A percentile compares a stretch with the other conserved stretches of the same genome.
phyloP scores from a whole-genome alignment of 1,284 basidiomycete genomes.

The Microbotryomycetes sp. region DNA sequence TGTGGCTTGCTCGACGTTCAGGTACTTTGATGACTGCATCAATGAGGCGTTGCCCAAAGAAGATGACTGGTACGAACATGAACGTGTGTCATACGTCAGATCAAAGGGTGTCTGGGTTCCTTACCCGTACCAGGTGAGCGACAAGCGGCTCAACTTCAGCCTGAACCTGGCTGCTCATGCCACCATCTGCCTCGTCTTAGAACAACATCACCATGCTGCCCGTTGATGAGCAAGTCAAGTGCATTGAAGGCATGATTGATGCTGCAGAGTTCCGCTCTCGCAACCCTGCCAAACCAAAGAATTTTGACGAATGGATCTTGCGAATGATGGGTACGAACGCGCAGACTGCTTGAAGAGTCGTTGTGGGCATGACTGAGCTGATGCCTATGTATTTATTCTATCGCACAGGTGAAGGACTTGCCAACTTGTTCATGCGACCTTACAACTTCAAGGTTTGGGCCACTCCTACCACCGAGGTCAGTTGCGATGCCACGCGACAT shows the following conservation, averaged over 20 bases:
- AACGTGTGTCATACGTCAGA: slow-evolving; percentile 51
- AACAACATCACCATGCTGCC: slow-evolving; percentile 52
- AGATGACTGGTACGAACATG: slow-evolving; percentile 50
- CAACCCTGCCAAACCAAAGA: slow-evolving; percentile 43
- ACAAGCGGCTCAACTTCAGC: neutral
- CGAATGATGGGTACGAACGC: slow-evolving; percentile 45
- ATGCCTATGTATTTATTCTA: no score
- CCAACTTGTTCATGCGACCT: slow-evolving; percentile 51
- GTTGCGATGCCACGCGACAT: slow-evolving; percentile 8
- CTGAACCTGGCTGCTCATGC: neutral
- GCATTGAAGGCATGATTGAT: slow-evolving; percentile 51
- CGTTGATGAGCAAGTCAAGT: slow-evolving; percentile 48
- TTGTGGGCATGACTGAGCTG: no score
- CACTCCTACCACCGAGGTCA: slow-evolving; percentile 46
- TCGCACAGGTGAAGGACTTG: slow-evolving; percentile 44
- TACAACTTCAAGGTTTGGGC: slow-evolving; percentile 55
- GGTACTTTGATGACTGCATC: slow-evolving; percentile 50
- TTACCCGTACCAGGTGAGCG: slow-evolving; percentile 41
- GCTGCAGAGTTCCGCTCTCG: slow-evolving; percentile 39
- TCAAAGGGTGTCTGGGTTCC: slow-evolving; percentile 49
- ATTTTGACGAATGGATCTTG: slow-evolving; percentile 50
- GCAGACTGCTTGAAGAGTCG: neutral
- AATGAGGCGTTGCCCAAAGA: slow-evolving; percentile 47
- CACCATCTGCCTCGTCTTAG: slow-evolving; percentile 33
- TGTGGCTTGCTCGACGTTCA: slow-evolving; percentile 3